These are phyloP conservation scores for Fibroporia radiculosa DNA, from an alignment of 768 basidiomycete species.

Conservation along the genomic window DNA sequence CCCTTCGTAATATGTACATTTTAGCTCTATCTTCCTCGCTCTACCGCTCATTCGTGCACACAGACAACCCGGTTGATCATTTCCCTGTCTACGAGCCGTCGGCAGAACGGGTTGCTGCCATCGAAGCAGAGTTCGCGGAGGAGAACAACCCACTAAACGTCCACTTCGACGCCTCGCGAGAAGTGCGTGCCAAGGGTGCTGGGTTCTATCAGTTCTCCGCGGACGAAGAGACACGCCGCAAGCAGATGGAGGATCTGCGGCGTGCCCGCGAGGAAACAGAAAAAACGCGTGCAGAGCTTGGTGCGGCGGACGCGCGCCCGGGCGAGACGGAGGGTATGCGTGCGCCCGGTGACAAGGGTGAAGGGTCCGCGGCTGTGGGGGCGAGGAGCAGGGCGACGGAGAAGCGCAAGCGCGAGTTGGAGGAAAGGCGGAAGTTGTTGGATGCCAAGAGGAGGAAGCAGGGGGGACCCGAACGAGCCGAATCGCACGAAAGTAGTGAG, in stretches of 20 bases:
- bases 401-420: conserved; percentile 68
- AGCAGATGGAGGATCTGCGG: conserved; percentile 80
- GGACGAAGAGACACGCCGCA: conserved; percentile 70
- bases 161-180: conserved; percentile 78
- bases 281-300: conserved; percentile 46
- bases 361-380: conserved; percentile 7
- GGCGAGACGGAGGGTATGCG: conserved; percentile 79
- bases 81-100: conserved; percentile 88
- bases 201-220: conserved; percentile 87
- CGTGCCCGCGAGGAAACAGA: conserved; percentile 65
- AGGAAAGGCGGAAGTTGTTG: conserved; percentile 50
- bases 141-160: conserved; percentile 59
- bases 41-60: not conserved
- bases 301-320: conserved; percentile 51
- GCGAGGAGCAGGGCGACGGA: conserved; percentile 52
- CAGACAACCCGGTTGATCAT: conserved; percentile 76
- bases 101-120: conserved; percentile 67
- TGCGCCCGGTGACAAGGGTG: conserved; percentile 23
- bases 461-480: conserved; percentile 10
- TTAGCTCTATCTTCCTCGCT: not conserved
- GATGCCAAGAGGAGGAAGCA: conserved; percentile 65
- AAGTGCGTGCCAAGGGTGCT: conserved; percentile 85
- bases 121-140: conserved; percentile 63
- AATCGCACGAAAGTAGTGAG: not conserved
- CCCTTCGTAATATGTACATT: conserved; percentile 20